These are phyloP conservation scores for Boletus subparvulus DNA, from an alignment of 768 basidiomycete species.

Conservation along the genomic window DNA sequence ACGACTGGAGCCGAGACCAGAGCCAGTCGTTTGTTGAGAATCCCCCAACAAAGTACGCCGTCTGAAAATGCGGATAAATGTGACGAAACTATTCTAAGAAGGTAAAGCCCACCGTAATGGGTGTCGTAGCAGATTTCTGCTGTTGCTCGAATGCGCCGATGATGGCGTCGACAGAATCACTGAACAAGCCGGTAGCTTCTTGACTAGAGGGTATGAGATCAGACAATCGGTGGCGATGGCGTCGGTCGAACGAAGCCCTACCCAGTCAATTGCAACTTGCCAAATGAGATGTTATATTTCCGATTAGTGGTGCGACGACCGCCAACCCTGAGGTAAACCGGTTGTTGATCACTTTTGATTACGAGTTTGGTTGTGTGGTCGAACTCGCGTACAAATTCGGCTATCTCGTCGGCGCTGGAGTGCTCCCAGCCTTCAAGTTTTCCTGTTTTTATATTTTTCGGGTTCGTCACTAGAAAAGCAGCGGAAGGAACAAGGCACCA, in stretches of 20 bases:
- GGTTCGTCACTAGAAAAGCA: background rate
- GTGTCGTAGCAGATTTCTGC: background rate
- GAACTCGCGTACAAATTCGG: constrained; percentile 1
- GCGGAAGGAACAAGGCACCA: background rate
- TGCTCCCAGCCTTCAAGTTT: constrained; percentile 3
- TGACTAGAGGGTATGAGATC: background rate
- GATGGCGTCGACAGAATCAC: constrained; percentile 5
- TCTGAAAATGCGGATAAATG: background rate
- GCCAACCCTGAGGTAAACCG: too few species aligned
- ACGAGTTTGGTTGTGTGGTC: background rate
- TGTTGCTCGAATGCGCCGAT: constrained; percentile 14
- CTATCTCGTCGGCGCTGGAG: background rate
- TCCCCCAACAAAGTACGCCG: too few species aligned
- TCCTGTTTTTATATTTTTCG: background rate
- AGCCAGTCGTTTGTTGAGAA: too few species aligned
- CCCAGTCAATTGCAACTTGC: background rate
- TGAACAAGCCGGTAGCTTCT: constrained; percentile 13
- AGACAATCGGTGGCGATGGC: background rate
- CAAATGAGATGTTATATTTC: too few species aligned
- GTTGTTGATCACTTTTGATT: constrained; percentile 6
- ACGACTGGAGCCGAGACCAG: constrained; percentile 9
- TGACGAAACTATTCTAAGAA: background rate
- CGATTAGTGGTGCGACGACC: too few species aligned
- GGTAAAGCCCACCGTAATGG: background rate
- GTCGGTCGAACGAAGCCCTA: background rate